These are phyloP conservation scores for Komagataea norvegica DNA, from an alignment of 1,139 yeast genomes.

Conservation along the genomic window DNA sequence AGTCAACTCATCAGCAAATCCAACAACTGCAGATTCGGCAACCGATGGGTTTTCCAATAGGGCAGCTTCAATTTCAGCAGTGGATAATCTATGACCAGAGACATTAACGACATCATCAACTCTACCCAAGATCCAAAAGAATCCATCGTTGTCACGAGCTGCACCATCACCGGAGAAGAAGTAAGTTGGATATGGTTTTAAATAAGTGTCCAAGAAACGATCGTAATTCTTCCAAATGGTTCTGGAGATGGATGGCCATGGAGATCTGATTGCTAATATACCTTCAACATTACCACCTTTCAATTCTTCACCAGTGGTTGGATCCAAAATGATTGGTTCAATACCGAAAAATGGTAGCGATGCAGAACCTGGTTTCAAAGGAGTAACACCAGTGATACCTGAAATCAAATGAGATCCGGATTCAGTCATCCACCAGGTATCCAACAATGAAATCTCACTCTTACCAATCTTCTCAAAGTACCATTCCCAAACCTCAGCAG, in stretches of 20 bases:
- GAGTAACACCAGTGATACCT: conserved; percentile 64
- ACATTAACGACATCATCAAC: conserved; percentile 83
- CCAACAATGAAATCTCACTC: conserved; percentile 67
- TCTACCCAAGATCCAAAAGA: conserved; percentile 76
- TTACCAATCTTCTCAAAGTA: conserved; percentile 76
- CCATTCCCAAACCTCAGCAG: conserved; percentile 94
- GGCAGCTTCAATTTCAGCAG: conserved; percentile 82
- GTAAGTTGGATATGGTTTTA: conserved; percentile 63
- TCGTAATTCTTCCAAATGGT: conserved; percentile 68
- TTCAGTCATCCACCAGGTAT: conserved; percentile 85
- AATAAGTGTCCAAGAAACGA: conserved; percentile 65
- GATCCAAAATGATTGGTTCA: conserved; percentile 64
- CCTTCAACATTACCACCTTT: conserved; percentile 64
- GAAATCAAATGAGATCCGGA: conserved; percentile 71
- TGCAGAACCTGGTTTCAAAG: conserved; percentile 77
- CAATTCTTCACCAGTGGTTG: conserved; percentile 65
- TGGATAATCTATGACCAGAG: conserved; percentile 73
- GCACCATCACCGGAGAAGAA: conserved; percentile 84
- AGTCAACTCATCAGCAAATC: conserved; percentile 74
- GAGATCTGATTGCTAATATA: conserved; percentile 61
- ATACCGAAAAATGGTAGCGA: conserved; percentile 76
- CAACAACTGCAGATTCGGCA: conserved; percentile 77
- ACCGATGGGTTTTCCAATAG: conserved; percentile 64
- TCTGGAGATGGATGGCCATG: conserved; percentile 81
- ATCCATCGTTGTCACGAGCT: conserved; percentile 72